Evolutionary conservation across 2,329 filamentous ascomycete species (phyloP), one percentile per base, ranked within the genome.

Genomic region (Aspergillus fischeri): DNA sequence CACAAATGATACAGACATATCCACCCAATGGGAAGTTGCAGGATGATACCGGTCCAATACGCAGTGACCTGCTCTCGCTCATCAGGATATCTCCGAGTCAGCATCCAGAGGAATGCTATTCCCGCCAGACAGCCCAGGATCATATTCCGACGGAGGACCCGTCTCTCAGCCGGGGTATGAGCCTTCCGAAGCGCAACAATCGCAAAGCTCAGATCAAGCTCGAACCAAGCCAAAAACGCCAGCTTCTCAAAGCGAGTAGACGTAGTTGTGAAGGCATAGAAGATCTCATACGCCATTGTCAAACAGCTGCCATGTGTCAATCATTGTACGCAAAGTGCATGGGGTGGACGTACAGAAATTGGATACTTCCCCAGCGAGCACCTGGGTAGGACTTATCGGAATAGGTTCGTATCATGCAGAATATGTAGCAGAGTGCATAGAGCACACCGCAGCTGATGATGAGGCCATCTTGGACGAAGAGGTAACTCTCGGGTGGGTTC

Each of bases 1-100:
- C 58, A 59, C 38, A 65, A 29, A 11, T 42, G 49, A 35, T 57
- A 57, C 41, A 63, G 35, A 27, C 59, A 65, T 4, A 56, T 28
- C 55, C 57, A 65, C 3, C 63, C 62, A 29, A 64, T 60, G n/a
- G 63, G 63, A 29, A 65, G 44, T 25, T 65, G 63, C 3, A 65
- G 47, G 2, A 63, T 49, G 29, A 65, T 60, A 0, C 63, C 63
- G 2, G 61, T 64, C 63, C 63, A 65, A 35, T 64, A 65, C 11
- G 63, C 63, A 3, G 63, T 65, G 17, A 65, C 49, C 24, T 65
- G 62, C 29, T 65, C 53, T 17, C 61, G 60, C 7, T 65, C 63
- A 44, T 65, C 63, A 0, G 63, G 63, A 24, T 60, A 65, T 4
- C 56, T 9, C 11, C 21, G 20, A 3, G 53, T 41, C 9, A 64